Conservation (phyloP, 2,329 filamentous ascomycete species). For the Fusarium palustre region DNA sequence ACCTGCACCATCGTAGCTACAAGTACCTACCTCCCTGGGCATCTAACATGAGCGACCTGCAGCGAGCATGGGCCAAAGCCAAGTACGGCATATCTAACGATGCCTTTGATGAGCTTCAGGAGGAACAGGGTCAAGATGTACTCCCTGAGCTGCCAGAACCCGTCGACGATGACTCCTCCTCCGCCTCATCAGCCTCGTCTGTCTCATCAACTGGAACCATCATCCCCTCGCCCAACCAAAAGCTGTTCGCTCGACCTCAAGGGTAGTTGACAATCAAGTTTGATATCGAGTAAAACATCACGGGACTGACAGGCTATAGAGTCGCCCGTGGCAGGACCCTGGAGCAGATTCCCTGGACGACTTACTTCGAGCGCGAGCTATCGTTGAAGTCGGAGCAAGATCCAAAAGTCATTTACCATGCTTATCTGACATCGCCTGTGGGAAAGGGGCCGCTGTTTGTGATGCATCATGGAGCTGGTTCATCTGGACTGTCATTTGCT, state of each 20-base stretch:
- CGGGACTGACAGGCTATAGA: slow-evolving; percentile 52
- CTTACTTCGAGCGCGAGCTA: slow-evolving; percentile 90
- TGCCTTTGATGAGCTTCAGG: slow-evolving; percentile 64
- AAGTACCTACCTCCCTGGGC: slow-evolving; percentile 1
- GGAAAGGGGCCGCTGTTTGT: slow-evolving; percentile 85
- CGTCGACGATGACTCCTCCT: slow-evolving; percentile 74
- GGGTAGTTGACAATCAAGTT: slow-evolving; percentile 60
- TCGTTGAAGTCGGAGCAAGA: slow-evolving; percentile 68
- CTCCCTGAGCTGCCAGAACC: slow-evolving; percentile 60
- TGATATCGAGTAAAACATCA: slow-evolving; percentile 18
- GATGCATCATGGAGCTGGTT: slow-evolving; percentile 94
- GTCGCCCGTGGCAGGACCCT: slow-evolving; percentile 65
- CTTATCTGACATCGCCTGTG: slow-evolving; percentile 85
- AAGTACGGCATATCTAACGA: slow-evolving; percentile 71
- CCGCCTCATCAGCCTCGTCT: slow-evolving; percentile 81
- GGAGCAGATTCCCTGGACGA: slow-evolving; percentile 83
- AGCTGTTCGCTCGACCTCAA: slow-evolving; percentile 77
- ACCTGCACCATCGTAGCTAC: not conserved
- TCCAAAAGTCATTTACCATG: slow-evolving; percentile 76
- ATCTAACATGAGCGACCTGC: slow-evolving; percentile 79
- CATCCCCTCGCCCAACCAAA: slow-evolving; percentile 79
- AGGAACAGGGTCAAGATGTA: slow-evolving; percentile 62
- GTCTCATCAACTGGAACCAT: slow-evolving; percentile 94
- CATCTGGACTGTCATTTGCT: slow-evolving; percentile 92
- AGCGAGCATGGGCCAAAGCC: slow-evolving; percentile 81